These are phyloP conservation scores for Metschnikowia rubicola DNA, from an alignment of 805 yeast species.

Conservation along the genomic window DNA sequence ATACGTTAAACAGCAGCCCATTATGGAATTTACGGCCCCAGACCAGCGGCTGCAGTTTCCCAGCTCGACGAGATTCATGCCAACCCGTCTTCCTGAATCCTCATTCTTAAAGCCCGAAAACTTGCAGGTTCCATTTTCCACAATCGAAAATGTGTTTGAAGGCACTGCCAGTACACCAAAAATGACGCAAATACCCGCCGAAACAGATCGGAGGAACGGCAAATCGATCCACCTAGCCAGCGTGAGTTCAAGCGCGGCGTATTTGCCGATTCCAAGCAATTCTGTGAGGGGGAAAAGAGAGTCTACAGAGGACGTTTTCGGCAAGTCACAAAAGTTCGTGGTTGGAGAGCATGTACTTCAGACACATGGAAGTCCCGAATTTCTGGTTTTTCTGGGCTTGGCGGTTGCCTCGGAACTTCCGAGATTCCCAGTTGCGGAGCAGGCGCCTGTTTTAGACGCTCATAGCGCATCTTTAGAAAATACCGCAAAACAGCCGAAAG, in stretches of 20 bases:
- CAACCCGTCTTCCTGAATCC: too few species aligned
- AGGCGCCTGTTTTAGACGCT: neutral
- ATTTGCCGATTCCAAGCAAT: slow-evolving; percentile 32
- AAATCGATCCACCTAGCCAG: slow-evolving; percentile 12
- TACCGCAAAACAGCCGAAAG: neutral
- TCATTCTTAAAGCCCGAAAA: too few species aligned
- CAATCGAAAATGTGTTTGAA: too few species aligned
- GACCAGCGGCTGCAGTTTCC: too few species aligned
- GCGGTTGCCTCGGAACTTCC: slow-evolving; percentile 1
- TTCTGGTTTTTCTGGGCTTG: neutral
- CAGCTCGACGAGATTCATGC: too few species aligned
- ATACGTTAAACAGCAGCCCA: neutral
- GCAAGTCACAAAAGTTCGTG: slow-evolving; percentile 1
- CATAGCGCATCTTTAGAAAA: neutral
- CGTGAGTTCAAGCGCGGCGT: slow-evolving; percentile 25
- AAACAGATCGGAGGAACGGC: neutral
- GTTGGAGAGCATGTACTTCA: neutral
- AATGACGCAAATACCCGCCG: neutral
- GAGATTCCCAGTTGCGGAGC: neutral
- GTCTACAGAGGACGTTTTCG: slow-evolving; percentile 1
- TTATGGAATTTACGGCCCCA: too few species aligned
- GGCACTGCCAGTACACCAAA: neutral
- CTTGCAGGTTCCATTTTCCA: too few species aligned
- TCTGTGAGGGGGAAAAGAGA: slow-evolving; percentile 2
- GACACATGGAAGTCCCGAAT: neutral